These are phyloP conservation scores for Akanthomyces dipterigenus DNA, from an alignment of 2,329 filamentous ascomycete species.

Conservation along the genomic window DNA sequence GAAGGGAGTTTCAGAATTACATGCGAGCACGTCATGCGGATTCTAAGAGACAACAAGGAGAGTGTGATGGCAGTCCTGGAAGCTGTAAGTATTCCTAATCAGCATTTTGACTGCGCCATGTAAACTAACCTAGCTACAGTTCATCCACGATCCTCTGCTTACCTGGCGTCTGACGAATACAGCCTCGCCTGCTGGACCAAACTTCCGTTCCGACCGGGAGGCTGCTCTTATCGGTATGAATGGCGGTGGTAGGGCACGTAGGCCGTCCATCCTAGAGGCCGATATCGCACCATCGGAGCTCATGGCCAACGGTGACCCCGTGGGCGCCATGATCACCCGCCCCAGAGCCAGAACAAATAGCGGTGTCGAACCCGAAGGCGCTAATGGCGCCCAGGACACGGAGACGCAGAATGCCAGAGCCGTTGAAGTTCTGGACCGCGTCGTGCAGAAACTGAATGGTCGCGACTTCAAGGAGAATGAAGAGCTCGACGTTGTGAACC, in stretches of 20 bases:
- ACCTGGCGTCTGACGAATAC: slow-evolving; percentile 82
- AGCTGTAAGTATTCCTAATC: slow-evolving; percentile 62
- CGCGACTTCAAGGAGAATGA: slow-evolving; percentile 82
- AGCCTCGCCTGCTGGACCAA: slow-evolving; percentile 57
- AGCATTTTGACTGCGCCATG: background rate
- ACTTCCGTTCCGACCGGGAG: slow-evolving; percentile 58
- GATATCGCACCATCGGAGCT: slow-evolving; percentile 54
- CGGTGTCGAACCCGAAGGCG: slow-evolving; percentile 33
- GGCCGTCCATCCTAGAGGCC: slow-evolving; percentile 63
- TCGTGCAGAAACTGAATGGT: slow-evolving; percentile 93
- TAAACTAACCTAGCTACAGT: slow-evolving; percentile 43
- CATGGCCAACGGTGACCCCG: slow-evolving; percentile 38
- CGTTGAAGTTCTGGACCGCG: slow-evolving; percentile 81
- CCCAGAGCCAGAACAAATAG: slow-evolving; percentile 55
- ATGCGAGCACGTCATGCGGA: slow-evolving; percentile 97
- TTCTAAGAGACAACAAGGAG: slow-evolving; percentile 94
- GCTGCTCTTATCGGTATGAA: slow-evolving; percentile 39
- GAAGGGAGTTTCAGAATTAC: slow-evolving; percentile 98
- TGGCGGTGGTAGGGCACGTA: slow-evolving; percentile 48
- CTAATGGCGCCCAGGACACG: slow-evolving; percentile 33
- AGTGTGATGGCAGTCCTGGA: slow-evolving; percentile 97
- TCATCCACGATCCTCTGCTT: slow-evolving; percentile 98
- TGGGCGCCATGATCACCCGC: slow-evolving; percentile 42
- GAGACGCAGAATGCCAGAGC: slow-evolving; percentile 93
- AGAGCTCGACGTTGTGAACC: slow-evolving; percentile 75